phyloP scores from a whole-genome alignment of 2,329 filamentous ascomycete genomes.

The Cladosporium sp. region DNA sequence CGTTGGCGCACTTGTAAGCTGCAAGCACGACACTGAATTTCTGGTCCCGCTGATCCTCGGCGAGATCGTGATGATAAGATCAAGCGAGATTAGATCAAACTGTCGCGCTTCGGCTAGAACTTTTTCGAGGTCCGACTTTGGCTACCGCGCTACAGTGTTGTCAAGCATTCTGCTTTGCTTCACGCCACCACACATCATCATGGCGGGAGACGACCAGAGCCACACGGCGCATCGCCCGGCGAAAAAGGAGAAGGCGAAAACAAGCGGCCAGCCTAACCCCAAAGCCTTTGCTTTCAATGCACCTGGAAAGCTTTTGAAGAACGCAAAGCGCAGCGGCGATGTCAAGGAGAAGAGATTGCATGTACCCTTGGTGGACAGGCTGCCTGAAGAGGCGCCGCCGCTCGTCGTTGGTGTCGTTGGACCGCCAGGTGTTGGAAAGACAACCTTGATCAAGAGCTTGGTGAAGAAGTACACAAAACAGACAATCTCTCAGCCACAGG shows the following conservation, averaged over 20 bases:
- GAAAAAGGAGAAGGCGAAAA: slow-evolving; percentile 64
- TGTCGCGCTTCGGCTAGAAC: too few species aligned
- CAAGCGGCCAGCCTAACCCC: slow-evolving; percentile 64
- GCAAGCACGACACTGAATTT: background rate
- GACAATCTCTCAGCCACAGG: slow-evolving; percentile 80
- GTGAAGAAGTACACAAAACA: slow-evolving; percentile 95
- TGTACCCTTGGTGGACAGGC: slow-evolving; percentile 90
- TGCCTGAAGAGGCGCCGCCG: slow-evolving; percentile 92
- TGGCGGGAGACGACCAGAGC: slow-evolving; percentile 56
- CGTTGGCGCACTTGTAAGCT: background rate
- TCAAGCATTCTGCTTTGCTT: background rate
- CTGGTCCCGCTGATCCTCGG: slow-evolving; percentile 4
- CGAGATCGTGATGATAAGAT: background rate
- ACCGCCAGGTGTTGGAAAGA: slow-evolving; percentile 90
- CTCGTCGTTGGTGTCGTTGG: slow-evolving; percentile 92
- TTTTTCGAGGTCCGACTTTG: too few species aligned
- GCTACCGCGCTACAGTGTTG: background rate
- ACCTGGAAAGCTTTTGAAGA: slow-evolving; percentile 73
- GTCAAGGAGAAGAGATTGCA: slow-evolving; percentile 94
- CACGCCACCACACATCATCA: slow-evolving; percentile 13
- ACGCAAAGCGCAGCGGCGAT: slow-evolving; percentile 69
- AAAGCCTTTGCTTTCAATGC: slow-evolving; percentile 86
- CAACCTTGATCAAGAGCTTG: slow-evolving; percentile 89
- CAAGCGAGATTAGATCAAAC: too few species aligned
- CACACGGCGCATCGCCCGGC: slow-evolving; percentile 81